Evolutionary conservation across 495 filamentous ascomycete species (phyloP).

Genomic region (Neurospora pannonica): DNA sequence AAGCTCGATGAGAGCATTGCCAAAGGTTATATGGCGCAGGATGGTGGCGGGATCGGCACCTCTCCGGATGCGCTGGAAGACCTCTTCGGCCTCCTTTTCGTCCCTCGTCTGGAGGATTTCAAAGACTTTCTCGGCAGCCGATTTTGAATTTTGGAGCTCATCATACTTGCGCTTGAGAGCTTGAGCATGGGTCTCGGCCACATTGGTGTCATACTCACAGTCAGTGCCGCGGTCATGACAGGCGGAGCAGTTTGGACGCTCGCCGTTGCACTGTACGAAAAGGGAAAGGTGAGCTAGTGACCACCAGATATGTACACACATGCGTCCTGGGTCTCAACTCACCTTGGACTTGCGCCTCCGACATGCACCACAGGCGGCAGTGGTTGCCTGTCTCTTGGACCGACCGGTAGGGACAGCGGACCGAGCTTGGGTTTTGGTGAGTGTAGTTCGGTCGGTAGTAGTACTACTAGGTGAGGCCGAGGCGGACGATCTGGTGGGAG

Average conservation of each 20-base stretch:
- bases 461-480: not conserved
- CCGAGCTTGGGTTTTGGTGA: not conserved
- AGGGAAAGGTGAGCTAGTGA: conserved; percentile 1
- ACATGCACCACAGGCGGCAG: conserved; percentile 46
- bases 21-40: conserved; percentile 28
- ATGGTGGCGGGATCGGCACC: conserved; percentile 26
- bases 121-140: conserved; percentile 26
- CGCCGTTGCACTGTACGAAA: conserved; percentile 26
- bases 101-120: conserved; percentile 22
- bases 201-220: conserved; percentile 31
- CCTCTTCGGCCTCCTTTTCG: conserved; percentile 25
- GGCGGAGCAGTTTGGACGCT: conserved; percentile 25
- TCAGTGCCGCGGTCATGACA: conserved; percentile 25
- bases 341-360: conserved; percentile 49
- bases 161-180: conserved; percentile 32
- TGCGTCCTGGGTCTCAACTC: not conserved
- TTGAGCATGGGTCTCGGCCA: conserved; percentile 30
- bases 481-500: not conserved
- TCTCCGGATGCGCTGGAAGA: conserved; percentile 27
- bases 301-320: not conserved
- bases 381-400: conserved; percentile 32
- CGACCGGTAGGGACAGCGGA: conserved; percentile 1
- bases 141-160: conserved; percentile 25
- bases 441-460: not conserved
- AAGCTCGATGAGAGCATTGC: conserved; percentile 30